Evolutionary conservation across 805 yeast species (phyloP), one percentile per base, ranked within the genome.

Genomic region (Blastobotrys muscicola): DNA sequence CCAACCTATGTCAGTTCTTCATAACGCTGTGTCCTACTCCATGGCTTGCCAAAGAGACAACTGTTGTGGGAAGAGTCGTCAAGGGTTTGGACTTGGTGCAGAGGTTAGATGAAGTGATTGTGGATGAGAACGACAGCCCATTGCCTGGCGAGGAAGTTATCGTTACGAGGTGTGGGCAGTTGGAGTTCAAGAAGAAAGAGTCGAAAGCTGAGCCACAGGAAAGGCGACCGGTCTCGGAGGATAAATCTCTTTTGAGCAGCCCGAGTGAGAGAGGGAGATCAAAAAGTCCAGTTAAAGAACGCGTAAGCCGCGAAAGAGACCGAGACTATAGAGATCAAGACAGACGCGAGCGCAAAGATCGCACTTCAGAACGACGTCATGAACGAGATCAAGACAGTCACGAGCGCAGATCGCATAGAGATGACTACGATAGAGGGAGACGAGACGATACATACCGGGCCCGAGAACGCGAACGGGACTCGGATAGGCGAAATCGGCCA

Each of bases 1-100:
- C 45, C 5, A 50, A 50, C 39, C 29, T 30, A 11, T 46, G 54
- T 38, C 54, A 52, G 39, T 52, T 52, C 33, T 50, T 47, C 39
- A 49, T 52, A 2, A 52, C 56, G 11, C 42, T 52, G 16, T 30
- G 45, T 8, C 45, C 51, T 14, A 42, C 54, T 8, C 50, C 46
- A 30, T 52, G 51, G 52, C 45, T 51, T 12, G 41, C 43, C 6
- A 34, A 33, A 3, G 12, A 31, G 10, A 36, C 16, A 8, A 35
- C 45, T 4, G 54, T 51, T 12, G 41, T 52, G 33, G 56, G 56
- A 3, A 37, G 38, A 29, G 50, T 52, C 6, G 46, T 51, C 10
- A 16, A 38, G 8, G 54, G 54, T 6, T 33, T 51, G 36, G 49
- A 51, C 2, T 41, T 45, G 10, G 9, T 51, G 3, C 13, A 35